Percentiles rank a stretch among this genome's conserved stretches.
phyloP scores from a whole-genome alignment of 2,329 filamentous ascomycete genomes.

The Colletotrichum echinochloae region DNA sequence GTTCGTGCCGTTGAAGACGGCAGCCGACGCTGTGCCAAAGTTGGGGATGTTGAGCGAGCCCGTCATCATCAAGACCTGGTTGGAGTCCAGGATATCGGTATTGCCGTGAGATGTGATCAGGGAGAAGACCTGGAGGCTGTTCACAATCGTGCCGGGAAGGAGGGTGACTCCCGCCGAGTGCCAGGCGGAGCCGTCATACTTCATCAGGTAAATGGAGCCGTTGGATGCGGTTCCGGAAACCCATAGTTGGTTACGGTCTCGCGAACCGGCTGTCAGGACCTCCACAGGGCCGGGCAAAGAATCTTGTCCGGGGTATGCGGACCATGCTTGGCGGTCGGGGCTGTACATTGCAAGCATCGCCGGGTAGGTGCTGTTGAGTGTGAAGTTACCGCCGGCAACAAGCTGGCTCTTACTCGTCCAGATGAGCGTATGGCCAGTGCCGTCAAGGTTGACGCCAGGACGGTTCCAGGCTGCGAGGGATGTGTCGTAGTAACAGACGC shows the following conservation, averaged over 20 bases:
- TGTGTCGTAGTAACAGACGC: conserved; percentile 83
- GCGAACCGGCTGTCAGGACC: conserved; percentile 79
- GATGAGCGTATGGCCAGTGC: conserved; percentile 76
- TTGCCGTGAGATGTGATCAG: conserved; percentile 75
- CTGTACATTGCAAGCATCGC: conserved; percentile 81
- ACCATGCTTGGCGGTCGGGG: conserved; percentile 74
- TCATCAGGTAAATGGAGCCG: conserved; percentile 81
- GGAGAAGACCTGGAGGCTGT: conserved; percentile 84
- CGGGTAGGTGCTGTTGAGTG: conserved; percentile 69
- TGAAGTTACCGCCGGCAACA: conserved; percentile 82
- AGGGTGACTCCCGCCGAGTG: conserved; percentile 73
- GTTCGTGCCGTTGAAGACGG: conserved; percentile 84
- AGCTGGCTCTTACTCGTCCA: conserved; percentile 82
- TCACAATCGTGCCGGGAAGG: conserved; percentile 74
- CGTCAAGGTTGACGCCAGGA: conserved; percentile 78
- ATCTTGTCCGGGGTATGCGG: conserved; percentile 69
- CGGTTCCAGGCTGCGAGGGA: conserved; percentile 81
- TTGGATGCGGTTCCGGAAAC: conserved; percentile 75
- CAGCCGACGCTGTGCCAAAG: conserved; percentile 87
- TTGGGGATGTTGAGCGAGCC: conserved; percentile 80
- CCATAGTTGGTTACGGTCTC: conserved; percentile 82
- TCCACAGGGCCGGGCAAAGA: conserved; percentile 84
- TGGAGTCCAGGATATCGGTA: conserved; percentile 71
- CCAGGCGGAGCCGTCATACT: conserved; percentile 82
- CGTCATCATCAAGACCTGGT: conserved; percentile 84